These are phyloP conservation scores for Trichoderma endophyticum DNA, from an alignment of 2,329 filamentous ascomycete genomes.

Conservation along the genomic window DNA sequence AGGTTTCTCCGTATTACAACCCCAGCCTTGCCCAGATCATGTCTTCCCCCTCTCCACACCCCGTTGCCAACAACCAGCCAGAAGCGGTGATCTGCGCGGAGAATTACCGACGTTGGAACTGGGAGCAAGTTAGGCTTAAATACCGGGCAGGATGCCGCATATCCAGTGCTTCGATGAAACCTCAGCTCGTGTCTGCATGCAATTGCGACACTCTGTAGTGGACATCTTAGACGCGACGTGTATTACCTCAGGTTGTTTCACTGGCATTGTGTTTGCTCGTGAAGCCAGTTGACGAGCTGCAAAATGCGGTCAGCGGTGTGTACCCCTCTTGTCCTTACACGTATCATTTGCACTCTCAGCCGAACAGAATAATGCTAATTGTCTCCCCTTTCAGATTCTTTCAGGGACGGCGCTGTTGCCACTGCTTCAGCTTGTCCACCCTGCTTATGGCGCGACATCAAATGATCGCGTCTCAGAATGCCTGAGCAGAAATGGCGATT, in stretches of 20 bases:
- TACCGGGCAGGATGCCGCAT: conserved; percentile 5
- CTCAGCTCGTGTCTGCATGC: conserved; percentile 8
- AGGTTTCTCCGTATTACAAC: conserved; percentile 8
- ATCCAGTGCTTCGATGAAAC: conserved; percentile 1
- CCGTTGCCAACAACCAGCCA: background rate
- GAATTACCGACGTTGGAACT: background rate
- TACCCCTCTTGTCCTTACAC: background rate
- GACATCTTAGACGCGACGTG: background rate
- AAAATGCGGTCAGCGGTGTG: conserved; percentile 14
- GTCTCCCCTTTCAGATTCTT: background rate
- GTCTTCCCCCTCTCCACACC: background rate
- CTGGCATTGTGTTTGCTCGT: background rate
- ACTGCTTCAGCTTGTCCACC: conserved; percentile 1
- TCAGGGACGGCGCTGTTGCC: background rate
- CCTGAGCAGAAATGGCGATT: background rate
- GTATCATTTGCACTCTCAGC: background rate
- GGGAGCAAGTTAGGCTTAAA: conserved; percentile 3
- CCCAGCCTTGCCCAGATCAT: conserved; percentile 1
- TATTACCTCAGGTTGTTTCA: background rate
- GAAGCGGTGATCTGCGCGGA: conserved; percentile 2
- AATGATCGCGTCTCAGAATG: background rate
- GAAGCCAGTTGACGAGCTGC: background rate
- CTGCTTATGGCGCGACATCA: background rate
- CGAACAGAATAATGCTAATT: background rate
- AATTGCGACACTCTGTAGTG: background rate